phyloP scores from a whole-genome alignment of 345 rosid genomes.

The Pelargonium nanum region DNA sequence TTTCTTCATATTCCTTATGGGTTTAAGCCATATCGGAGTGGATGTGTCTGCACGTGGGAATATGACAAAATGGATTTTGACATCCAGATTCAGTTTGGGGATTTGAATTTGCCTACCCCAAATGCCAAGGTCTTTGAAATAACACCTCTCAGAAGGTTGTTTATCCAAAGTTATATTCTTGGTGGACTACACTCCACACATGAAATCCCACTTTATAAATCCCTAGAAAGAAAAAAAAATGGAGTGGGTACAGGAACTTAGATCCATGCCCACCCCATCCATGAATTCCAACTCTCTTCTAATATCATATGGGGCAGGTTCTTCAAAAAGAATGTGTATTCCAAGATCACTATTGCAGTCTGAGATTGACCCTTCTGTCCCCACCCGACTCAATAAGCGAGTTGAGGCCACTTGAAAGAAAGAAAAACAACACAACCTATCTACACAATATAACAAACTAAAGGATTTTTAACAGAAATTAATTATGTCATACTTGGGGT shows the following conservation, averaged over 20 bases:
- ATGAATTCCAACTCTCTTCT: neutral
- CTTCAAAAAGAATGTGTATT: slow-evolving; percentile 6
- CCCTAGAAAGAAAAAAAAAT: neutral
- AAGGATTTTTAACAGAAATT: neutral
- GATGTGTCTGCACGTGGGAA: neutral
- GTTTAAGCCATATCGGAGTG: neutral
- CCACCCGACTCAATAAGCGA: slow-evolving; percentile 18
- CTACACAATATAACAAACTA: slow-evolving; percentile 8
- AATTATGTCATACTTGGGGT: slow-evolving; percentile 1
- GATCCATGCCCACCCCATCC: neutral
- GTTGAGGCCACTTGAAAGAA: slow-evolving; percentile 32
- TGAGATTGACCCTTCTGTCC: slow-evolving; percentile 17
- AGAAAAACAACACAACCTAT: slow-evolving; percentile 33
- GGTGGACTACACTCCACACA: neutral
- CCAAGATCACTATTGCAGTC: too few species aligned
- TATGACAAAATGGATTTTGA: neutral
- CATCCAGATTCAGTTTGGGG: neutral
- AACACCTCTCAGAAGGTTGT: neutral
- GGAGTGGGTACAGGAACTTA: neutral
- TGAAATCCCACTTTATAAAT: neutral
- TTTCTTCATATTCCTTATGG: neutral
- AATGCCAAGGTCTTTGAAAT: neutral
- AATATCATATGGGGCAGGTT: neutral
- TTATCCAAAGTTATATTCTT: neutral
- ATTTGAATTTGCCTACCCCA: neutral